These are phyloP conservation scores for Ascochyta lentis DNA, from an alignment of 2,329 filamentous ascomycete genomes.

Conservation along the genomic window DNA sequence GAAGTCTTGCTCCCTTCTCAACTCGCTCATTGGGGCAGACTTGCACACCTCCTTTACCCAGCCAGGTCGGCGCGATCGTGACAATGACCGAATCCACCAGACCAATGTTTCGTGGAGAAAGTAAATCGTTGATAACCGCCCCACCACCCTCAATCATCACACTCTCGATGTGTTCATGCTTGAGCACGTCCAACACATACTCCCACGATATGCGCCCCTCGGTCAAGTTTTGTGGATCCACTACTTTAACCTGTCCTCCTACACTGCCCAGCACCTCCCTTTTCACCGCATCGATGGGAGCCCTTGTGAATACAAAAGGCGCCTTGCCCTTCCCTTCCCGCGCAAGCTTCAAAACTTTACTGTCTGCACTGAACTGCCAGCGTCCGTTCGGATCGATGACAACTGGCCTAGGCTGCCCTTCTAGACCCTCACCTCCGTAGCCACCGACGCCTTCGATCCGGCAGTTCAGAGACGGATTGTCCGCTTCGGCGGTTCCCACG, in stretches of 20 bases:
- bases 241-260: constrained; percentile 36
- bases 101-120: constrained; percentile 66
- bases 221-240: not conserved
- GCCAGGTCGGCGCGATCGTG: constrained; percentile 87
- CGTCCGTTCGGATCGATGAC: constrained; percentile 80
- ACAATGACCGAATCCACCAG: constrained; percentile 81
- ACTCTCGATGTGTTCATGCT: constrained; percentile 69
- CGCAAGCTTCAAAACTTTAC: constrained; percentile 71
- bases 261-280: constrained; percentile 43
- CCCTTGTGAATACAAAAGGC: constrained; percentile 69
- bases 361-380: constrained; percentile 68
- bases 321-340: constrained; percentile 70
- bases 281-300: constrained; percentile 20
- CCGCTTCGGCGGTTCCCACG: constrained; percentile 80
- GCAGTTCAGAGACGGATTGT: constrained; percentile 86
- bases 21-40: constrained; percentile 71
- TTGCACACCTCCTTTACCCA: constrained; percentile 82
- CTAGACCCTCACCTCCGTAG: constrained; percentile 60
- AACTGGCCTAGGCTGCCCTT: constrained; percentile 77
- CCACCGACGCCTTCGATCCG: constrained; percentile 68
- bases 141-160: constrained; percentile 94
- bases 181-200: constrained; percentile 66
- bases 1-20: constrained; percentile 56
- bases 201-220: constrained; percentile 59
- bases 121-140: constrained; percentile 78